These are phyloP conservation scores for Tylopilus felleus DNA, from an alignment of 768 basidiomycete genomes.

Conservation along the genomic window DNA sequence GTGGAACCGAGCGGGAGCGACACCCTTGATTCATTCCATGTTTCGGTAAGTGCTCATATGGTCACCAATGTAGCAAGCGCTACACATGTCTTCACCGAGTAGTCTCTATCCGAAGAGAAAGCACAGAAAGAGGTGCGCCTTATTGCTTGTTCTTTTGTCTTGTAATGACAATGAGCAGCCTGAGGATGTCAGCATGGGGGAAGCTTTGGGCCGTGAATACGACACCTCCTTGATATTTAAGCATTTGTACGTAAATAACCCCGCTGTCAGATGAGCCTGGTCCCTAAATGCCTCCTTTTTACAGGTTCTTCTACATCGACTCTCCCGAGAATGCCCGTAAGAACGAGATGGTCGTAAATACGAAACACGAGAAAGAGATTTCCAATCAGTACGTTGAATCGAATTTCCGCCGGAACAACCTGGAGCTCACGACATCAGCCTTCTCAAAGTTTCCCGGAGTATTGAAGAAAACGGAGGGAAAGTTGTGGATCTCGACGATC, in stretches of 20 bases:
- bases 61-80: not conserved
- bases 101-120: conserved; percentile 15
- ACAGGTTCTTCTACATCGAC: conserved; percentile 87
- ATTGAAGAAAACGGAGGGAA: conserved; percentile 73
- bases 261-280: not conserved
- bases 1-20: conserved; percentile 20
- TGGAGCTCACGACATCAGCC: conserved; percentile 38
- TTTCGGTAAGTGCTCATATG: conserved; percentile 2
- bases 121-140: conserved; percentile 6
- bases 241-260: conserved; percentile 58
- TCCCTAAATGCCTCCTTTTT: not conserved
- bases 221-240: conserved; percentile 76
- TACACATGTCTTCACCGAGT: not conserved
- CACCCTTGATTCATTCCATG: conserved; percentile 20
- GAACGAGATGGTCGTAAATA: conserved; percentile 58
- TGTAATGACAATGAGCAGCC: conserved; percentile 5
- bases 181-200: conserved; percentile 64
- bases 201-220: conserved; percentile 70
- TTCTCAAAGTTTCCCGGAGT: conserved; percentile 45
- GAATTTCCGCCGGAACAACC: not conserved
- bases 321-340: conserved; percentile 66
- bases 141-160: not conserved
- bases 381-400: conserved; percentile 45
- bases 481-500: conserved; percentile 63
- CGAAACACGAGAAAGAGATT: conserved; percentile 52